phyloP scores from a whole-genome alignment of 2,329 filamentous ascomycete species.

The Fusarium acutatum region DNA sequence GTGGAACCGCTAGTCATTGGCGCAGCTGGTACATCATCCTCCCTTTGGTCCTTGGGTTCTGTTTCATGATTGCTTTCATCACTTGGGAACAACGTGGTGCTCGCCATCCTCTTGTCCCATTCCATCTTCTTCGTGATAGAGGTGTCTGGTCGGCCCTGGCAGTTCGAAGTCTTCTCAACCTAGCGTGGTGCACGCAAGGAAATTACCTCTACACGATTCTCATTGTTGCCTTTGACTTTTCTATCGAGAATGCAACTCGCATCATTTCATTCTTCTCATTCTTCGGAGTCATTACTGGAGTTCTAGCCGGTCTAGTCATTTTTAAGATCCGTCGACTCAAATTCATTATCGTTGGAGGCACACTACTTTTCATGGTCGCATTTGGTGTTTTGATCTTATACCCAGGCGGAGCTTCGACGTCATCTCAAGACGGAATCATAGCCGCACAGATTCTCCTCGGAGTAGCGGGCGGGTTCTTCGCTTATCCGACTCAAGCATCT shows the following conservation, averaged over 20 bases:
- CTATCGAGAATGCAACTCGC: conserved; percentile 62
- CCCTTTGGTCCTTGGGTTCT: conserved; percentile 60
- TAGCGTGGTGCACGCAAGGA: conserved; percentile 65
- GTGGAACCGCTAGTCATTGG: conserved; percentile 59
- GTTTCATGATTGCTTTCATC: conserved; percentile 58
- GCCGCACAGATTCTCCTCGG: conserved; percentile 65
- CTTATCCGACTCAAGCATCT: conserved; percentile 52
- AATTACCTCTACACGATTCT: conserved; percentile 69
- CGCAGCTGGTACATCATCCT: conserved; percentile 58
- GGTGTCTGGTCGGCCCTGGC: conserved; percentile 68
- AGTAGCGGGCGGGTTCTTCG: conserved; percentile 66
- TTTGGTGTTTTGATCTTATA: conserved; percentile 65
- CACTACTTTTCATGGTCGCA: conserved; percentile 62
- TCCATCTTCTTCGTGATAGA: conserved; percentile 66
- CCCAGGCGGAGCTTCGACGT: conserved; percentile 56
- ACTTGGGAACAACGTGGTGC: conserved; percentile 62
- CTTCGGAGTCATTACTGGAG: conserved; percentile 63
- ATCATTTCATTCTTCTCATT: conserved; percentile 64
- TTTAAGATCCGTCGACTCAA: conserved; percentile 63
- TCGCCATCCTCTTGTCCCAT: conserved; percentile 63
- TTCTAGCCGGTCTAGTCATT: conserved; percentile 60
- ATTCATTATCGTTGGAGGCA: conserved; percentile 65
- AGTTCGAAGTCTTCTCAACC: conserved; percentile 59
- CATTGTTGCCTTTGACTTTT: conserved; percentile 65
- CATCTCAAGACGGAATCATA: conserved; percentile 60